Evolutionary conservation across 2,329 filamentous ascomycete genomes (phyloP).

Genomic region (Pestalotiopsis sp.): DNA sequence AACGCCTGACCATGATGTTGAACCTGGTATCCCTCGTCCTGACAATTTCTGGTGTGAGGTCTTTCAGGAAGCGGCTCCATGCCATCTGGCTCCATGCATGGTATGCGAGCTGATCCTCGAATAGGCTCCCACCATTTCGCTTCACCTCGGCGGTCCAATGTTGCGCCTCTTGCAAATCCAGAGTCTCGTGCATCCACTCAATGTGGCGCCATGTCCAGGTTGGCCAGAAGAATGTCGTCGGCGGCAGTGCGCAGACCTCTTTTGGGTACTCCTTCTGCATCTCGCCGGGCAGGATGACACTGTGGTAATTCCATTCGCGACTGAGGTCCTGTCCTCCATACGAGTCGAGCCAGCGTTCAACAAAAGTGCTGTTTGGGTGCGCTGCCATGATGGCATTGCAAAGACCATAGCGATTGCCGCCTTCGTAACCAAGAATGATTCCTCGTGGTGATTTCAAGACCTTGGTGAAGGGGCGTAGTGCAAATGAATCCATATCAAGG

Average conservation of each 20-base stretch:
- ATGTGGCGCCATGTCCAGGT: conserved; percentile 41
- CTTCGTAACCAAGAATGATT: conserved; percentile 35
- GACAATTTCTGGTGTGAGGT: conserved; percentile 34
- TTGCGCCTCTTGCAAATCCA: conserved; percentile 28
- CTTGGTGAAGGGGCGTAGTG: conserved; percentile 32
- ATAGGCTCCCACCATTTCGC: conserved; percentile 34
- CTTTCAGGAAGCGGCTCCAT: conserved; percentile 33
- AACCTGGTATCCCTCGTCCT: conserved; percentile 35
- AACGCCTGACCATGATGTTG: conserved; percentile 35
- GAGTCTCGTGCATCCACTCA: conserved; percentile 37
- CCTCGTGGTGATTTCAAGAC: conserved; percentile 30
- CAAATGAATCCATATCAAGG: conserved; percentile 37
- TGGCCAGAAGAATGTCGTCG: conserved; percentile 40
- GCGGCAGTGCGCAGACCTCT: conserved; percentile 37
- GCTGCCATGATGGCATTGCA: conserved; percentile 41
- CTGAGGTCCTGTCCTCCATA: conserved; percentile 34
- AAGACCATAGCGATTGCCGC: conserved; percentile 38
- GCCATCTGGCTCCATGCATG: conserved; percentile 41
- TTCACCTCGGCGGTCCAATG: conserved; percentile 32
- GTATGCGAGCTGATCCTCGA: conserved; percentile 37
- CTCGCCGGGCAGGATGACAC: conserved; percentile 34
- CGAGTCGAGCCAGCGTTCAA: conserved; percentile 34
- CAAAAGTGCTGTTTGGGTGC: conserved; percentile 35
- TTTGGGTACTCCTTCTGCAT: conserved; percentile 27
- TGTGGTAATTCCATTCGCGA: conserved; percentile 40